These are phyloP conservation scores for Neodidymelliopsis sp. DNA, from an alignment of 2,329 filamentous ascomycete genomes.

Conservation along the genomic window DNA sequence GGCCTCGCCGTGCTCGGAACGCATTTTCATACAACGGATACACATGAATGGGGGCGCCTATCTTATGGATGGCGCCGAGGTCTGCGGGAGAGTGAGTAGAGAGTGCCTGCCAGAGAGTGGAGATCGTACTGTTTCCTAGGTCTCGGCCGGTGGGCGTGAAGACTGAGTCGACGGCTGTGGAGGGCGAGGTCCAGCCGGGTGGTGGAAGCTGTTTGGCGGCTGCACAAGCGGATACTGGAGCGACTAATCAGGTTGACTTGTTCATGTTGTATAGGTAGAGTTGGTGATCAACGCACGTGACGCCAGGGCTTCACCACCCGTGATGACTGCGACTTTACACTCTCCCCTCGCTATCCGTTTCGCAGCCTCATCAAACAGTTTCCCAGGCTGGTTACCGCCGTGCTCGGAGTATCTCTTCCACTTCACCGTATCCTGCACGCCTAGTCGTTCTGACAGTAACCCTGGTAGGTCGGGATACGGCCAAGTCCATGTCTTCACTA, in stretches of 20 bases:
- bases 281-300: conserved; percentile 54
- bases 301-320: conserved; percentile 71
- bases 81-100: conserved; percentile 50
- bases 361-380: conserved; percentile 69
- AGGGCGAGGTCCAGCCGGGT: conserved; percentile 64
- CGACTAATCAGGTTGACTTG: too few relatives aligned
- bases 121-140: conserved; percentile 51
- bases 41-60: conserved; percentile 70
- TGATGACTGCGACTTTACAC: conserved; percentile 64
- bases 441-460: conserved; percentile 60
- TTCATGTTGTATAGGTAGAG: background rate
- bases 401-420: conserved; percentile 64
- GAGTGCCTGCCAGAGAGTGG: conserved; percentile 21
- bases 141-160: conserved; percentile 60
- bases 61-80: conserved; percentile 63
- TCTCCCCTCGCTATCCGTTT: conserved; percentile 62
- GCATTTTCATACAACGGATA: conserved; percentile 73
- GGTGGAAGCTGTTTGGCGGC: conserved; percentile 63
- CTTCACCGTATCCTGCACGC: conserved; percentile 54
- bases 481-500: conserved; percentile 72
- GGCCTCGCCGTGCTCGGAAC: conserved; percentile 64
- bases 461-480: conserved; percentile 66
- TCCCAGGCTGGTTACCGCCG: conserved; percentile 69
- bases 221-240: conserved; percentile 62
- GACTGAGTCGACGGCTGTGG: conserved; percentile 56